These are phyloP conservation scores for Zygotorulaspora florentina DNA, from an alignment of 805 yeast genomes.

Conservation along the genomic window DNA sequence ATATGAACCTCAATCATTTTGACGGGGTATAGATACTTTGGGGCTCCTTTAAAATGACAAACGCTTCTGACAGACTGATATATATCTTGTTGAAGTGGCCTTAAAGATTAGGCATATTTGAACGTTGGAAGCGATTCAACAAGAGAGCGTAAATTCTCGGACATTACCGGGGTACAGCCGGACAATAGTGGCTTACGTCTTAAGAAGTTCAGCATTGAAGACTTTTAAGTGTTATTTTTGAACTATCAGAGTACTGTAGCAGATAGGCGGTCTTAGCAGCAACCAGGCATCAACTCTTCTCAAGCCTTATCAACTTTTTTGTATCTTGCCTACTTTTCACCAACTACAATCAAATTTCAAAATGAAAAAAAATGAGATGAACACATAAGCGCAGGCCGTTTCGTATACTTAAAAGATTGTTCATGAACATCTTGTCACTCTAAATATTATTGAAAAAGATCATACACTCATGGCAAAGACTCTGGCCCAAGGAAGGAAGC, in stretches of 20 bases:
- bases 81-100: not conserved
- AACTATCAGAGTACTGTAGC: too few relatives aligned
- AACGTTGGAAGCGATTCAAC: not conserved
- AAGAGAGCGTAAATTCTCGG: too few relatives aligned
- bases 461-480: slow-evolving; percentile 30
- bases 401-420: not conserved
- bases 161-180: too few relatives aligned
- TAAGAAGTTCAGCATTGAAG: too few relatives aligned
- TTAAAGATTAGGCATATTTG: not conserved
- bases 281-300: too few relatives aligned
- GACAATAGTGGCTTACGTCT: too few relatives aligned
- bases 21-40: not conserved
- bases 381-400: not conserved
- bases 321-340: too few relatives aligned
- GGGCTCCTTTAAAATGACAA: not conserved
- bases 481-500: slow-evolving; percentile 35
- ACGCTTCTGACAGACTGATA: not conserved
- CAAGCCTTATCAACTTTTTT: too few relatives aligned
- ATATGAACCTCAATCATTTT: slow-evolving; percentile 25
- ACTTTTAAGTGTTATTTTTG: too few relatives aligned
- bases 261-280: too few relatives aligned
- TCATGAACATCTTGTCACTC: not conserved
- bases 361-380: slow-evolving; percentile 5
- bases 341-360: slow-evolving; percentile 2
- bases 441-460: too few relatives aligned